phyloP scores from a whole-genome alignment of 2,329 filamentous ascomycete genomes.

The Herpotrichia juniperi region DNA sequence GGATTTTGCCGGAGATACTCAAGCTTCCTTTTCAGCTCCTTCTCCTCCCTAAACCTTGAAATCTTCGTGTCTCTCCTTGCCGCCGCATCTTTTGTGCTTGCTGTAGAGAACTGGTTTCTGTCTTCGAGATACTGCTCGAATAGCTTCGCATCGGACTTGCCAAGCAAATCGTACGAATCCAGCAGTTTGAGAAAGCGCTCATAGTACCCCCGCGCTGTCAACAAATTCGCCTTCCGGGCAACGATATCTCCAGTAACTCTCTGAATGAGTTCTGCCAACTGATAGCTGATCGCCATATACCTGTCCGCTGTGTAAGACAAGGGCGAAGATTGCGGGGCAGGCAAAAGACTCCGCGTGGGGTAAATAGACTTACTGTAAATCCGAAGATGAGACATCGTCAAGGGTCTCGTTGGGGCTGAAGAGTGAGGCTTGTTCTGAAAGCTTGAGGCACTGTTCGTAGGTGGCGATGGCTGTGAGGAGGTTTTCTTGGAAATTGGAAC shows the following conservation, averaged over 20 bases:
- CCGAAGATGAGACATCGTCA: slow-evolving; percentile 84
- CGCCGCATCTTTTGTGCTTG: slow-evolving; percentile 69
- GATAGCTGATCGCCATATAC: slow-evolving; percentile 78
- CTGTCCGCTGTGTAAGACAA: slow-evolving; percentile 43
- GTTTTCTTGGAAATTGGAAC: slow-evolving; percentile 69
- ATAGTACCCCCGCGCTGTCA: slow-evolving; percentile 71
- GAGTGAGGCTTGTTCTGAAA: slow-evolving; percentile 73
- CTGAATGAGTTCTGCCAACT: slow-evolving; percentile 79
- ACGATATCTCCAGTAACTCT: slow-evolving; percentile 64
- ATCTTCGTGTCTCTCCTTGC: slow-evolving; percentile 84
- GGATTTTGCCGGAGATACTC: slow-evolving; percentile 70
- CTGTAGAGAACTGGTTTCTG: slow-evolving; percentile 74
- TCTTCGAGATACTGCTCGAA: slow-evolving; percentile 76
- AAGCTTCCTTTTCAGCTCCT: slow-evolving; percentile 81
- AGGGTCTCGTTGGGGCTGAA: slow-evolving; percentile 90
- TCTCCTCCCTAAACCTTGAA: slow-evolving; percentile 81
- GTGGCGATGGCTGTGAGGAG: slow-evolving; percentile 70
- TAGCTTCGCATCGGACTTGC: slow-evolving; percentile 67
- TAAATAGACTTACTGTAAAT: slow-evolving; percentile 68
- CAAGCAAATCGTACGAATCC: slow-evolving; percentile 79
- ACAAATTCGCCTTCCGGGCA: slow-evolving; percentile 65
- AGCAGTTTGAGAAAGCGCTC: slow-evolving; percentile 78
- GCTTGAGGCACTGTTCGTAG: slow-evolving; percentile 74
- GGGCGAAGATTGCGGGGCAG: slow-evolving; percentile 7
- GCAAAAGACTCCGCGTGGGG: not conserved